These are phyloP conservation scores for Nothomitra cinnamomea DNA, from an alignment of 2,329 filamentous ascomycete genomes.

Conservation along the genomic window DNA sequence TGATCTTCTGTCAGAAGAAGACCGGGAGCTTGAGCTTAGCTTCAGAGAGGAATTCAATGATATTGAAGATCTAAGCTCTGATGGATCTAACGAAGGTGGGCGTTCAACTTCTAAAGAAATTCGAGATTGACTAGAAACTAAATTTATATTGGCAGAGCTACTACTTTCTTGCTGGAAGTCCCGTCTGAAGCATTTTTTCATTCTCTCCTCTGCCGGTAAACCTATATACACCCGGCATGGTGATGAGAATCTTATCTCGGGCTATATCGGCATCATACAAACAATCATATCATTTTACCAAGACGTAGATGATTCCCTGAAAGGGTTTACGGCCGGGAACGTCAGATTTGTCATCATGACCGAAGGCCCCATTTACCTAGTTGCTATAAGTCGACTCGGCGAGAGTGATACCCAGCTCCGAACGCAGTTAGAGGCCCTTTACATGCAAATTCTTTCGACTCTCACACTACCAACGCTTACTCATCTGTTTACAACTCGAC, in stretches of 20 bases:
- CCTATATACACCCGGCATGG: constrained; percentile 95
- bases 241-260: constrained; percentile 74
- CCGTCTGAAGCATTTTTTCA: constrained; percentile 94
- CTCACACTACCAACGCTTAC: constrained; percentile 75
- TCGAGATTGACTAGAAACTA: neutral
- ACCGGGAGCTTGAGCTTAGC: constrained; percentile 35
- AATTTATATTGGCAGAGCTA: constrained; percentile 18
- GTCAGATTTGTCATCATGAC: constrained; percentile 74
- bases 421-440: constrained; percentile 77
- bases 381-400: constrained; percentile 80
- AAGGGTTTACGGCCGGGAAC: constrained; percentile 72
- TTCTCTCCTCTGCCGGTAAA: constrained; percentile 88
- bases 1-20: constrained; percentile 32
- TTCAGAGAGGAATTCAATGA: constrained; percentile 68
- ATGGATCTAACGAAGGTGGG: constrained; percentile 39
- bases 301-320: constrained; percentile 56
- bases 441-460: constrained; percentile 96
- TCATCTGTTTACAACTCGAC: constrained; percentile 73
- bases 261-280: constrained; percentile 87
- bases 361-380: constrained; percentile 76
- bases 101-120: neutral
- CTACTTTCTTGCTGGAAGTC: constrained; percentile 64
- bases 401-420: constrained; percentile 83
- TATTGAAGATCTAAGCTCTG: constrained; percentile 41
- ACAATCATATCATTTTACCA: constrained; percentile 97